These are phyloP conservation scores for Lentinula guzmanii DNA, from an alignment of 768 basidiomycete species.

Conservation along the genomic window DNA sequence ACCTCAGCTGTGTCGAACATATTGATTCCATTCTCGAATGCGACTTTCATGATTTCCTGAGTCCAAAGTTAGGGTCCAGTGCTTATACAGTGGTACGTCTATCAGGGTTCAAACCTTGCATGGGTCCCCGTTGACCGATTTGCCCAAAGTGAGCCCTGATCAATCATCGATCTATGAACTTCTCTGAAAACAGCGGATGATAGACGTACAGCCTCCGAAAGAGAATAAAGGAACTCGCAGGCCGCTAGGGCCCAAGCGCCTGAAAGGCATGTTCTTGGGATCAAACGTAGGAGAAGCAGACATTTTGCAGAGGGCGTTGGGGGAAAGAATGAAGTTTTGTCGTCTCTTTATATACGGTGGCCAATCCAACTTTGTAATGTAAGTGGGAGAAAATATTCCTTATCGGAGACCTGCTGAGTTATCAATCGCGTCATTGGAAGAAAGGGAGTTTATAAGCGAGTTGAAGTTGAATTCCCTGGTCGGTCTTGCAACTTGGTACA, in stretches of 20 bases:
- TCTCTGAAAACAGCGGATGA: not conserved
- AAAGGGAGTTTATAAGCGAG: too few relatives aligned
- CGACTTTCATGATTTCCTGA: constrained; percentile 72
- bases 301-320: not conserved
- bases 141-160: constrained; percentile 55
- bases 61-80: not conserved
- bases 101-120: constrained; percentile 44
- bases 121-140: constrained; percentile 59
- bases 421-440: not conserved
- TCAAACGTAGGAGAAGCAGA: constrained; percentile 12
- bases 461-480: too few relatives aligned
- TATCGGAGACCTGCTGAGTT: not conserved
- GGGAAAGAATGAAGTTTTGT: not conserved
- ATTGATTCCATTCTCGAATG: constrained; percentile 74
- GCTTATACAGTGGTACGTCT: not conserved
- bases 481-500: too few relatives aligned
- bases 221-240: constrained; percentile 50
- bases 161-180: not conserved
- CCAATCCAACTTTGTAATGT: not conserved
- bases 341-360: not conserved
- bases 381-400: not conserved
- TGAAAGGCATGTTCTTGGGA: constrained; percentile 36
- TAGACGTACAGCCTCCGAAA: constrained; percentile 43
- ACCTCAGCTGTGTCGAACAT: constrained; percentile 68
- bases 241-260: constrained; percentile 42